These are phyloP conservation scores for Malassezia furfur DNA, from an alignment of 1,284 basidiomycete genomes.

Conservation along the genomic window DNA sequence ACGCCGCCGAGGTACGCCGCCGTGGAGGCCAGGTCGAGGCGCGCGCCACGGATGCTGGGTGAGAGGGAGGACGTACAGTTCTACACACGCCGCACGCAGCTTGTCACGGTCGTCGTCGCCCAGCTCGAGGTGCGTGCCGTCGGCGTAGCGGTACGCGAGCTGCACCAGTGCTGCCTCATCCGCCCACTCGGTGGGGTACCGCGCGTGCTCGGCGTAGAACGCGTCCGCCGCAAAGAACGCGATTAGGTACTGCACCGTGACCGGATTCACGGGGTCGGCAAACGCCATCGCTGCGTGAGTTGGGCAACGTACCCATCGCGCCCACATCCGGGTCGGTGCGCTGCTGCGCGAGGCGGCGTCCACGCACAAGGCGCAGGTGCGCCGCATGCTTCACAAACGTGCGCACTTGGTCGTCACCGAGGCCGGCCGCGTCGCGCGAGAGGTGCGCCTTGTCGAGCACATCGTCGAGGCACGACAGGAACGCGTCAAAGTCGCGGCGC, in stretches of 20 bases:
- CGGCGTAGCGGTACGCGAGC: not conserved
- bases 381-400: constrained; percentile 84
- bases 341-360: constrained; percentile 53
- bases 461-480: constrained; percentile 43
- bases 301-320: constrained; percentile 13
- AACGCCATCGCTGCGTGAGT: constrained; percentile 21
- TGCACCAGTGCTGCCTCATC: not conserved
- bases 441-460: constrained; percentile 40
- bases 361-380: constrained; percentile 66
- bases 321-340: constrained; percentile 46
- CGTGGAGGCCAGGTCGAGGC: constrained; percentile 73
- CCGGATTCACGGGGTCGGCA: constrained; percentile 35
- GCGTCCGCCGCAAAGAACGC: constrained; percentile 51
- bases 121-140: not conserved
- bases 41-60: constrained; percentile 57
- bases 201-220: constrained; percentile 48
- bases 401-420: constrained; percentile 57
- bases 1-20: constrained; percentile 87
- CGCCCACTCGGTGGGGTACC: constrained; percentile 50
- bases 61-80: not conserved
- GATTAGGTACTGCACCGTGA: constrained; percentile 36
- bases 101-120: not conserved
- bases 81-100: constrained; percentile 2
- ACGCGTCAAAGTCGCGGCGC: constrained; percentile 59
- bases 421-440: constrained; percentile 12